phyloP scores from a whole-genome alignment of 352 stramenopile species.

The Globisporangium spiculum region DNA sequence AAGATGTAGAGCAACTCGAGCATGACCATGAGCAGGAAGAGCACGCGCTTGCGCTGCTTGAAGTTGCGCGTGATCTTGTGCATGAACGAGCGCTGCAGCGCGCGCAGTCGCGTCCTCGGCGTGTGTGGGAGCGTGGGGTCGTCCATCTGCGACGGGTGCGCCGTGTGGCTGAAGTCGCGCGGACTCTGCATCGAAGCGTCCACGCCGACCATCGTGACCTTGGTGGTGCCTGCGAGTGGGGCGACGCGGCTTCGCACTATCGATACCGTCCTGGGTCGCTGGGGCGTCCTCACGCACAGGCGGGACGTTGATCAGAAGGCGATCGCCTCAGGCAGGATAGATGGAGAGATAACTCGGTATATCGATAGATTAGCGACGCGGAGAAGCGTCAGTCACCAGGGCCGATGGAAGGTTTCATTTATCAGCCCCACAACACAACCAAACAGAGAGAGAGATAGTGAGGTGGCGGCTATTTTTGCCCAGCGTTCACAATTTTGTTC shows the following conservation, averaged over 20 bases:
- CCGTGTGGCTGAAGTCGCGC: conserved; percentile 12
- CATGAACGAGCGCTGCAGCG: conserved; percentile 1
- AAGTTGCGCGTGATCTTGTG: conserved; percentile 2
- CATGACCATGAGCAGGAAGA: conserved; percentile 23
- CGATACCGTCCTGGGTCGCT: not conserved
- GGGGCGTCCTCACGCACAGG: not conserved
- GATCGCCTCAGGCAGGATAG: not conserved
- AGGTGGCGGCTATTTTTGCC: not conserved
- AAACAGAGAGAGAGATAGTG: not conserved
- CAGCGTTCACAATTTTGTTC: not conserved
- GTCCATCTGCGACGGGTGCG: not conserved
- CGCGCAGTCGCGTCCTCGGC: not conserved
- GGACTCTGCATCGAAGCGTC: conserved; percentile 16
- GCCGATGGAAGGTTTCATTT: not conserved
- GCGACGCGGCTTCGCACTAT: not conserved
- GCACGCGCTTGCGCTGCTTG: conserved; percentile 17
- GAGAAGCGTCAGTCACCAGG: not conserved
- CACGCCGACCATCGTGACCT: conserved; percentile 10
- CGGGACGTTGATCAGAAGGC: not conserved
- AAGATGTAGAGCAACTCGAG: conserved; percentile 40
- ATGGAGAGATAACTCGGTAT: not conserved
- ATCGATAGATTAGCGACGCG: not conserved
- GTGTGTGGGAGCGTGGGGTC: not conserved
- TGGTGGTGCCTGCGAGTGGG: not conserved
- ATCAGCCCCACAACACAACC: not conserved